Evolutionary conservation across 1,139 yeast genomes (phyloP).

Genomic region (Nakaseomyces glabratus): DNA sequence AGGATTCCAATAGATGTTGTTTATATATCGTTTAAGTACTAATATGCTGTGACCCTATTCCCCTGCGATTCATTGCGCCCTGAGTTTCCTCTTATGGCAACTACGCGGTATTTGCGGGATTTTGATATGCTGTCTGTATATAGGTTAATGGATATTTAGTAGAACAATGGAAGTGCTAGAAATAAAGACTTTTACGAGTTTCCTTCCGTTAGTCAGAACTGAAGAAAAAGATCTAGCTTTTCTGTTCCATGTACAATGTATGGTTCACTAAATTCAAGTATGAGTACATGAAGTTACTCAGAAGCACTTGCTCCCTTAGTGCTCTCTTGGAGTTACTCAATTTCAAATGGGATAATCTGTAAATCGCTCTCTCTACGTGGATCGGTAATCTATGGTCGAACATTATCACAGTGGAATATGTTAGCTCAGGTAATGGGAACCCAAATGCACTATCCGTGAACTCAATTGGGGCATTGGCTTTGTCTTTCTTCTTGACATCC

Average conservation of each 20-base stretch:
- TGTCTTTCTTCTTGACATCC: conserved; percentile 26
- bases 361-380: conserved; percentile 89
- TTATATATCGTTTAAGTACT: too few relatives aligned
- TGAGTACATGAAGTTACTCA: conserved; percentile 93
- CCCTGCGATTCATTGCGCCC: too few relatives aligned
- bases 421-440: conserved; percentile 70
- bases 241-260: conserved; percentile 60
- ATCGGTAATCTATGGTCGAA: conserved; percentile 78
- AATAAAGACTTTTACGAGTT: too few relatives aligned
- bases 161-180: too few relatives aligned
- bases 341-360: conserved; percentile 79
- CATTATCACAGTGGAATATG: conserved; percentile 64
- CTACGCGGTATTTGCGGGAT: too few relatives aligned
- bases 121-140: too few relatives aligned
- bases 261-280: conserved; percentile 88
- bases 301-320: conserved; percentile 75
- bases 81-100: too few relatives aligned
- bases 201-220: too few relatives aligned
- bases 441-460: conserved; percentile 77
- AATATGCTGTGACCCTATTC: too few relatives aligned
- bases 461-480: conserved; percentile 58
- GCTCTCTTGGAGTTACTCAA: conserved; percentile 88
- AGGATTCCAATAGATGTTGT: too few relatives aligned
- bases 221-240: too few relatives aligned
- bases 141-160: too few relatives aligned